Percentiles rank a stretch among this genome's conserved stretches.
phyloP scores from a whole-genome alignment of 805 yeast genomes.

The Ogataea minuta region DNA sequence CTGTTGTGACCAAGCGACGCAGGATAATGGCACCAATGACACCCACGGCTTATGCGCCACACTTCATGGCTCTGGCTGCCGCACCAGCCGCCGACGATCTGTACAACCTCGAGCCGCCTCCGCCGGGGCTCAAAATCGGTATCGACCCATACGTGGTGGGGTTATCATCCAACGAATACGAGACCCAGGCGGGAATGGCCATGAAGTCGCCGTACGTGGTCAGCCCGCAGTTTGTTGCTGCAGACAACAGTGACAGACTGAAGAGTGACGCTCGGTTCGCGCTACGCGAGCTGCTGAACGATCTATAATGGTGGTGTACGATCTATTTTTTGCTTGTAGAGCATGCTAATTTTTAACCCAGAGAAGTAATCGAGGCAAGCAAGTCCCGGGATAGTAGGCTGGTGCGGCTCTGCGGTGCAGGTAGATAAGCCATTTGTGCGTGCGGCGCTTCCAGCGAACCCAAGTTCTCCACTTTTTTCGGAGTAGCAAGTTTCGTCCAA shows the following conservation, averaged over 20 bases:
- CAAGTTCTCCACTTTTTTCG: no score
- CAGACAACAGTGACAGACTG: constrained; percentile 9
- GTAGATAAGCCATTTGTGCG: no score
- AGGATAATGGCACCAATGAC: constrained; percentile 12
- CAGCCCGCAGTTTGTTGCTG: constrained; percentile 8
- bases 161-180: constrained; percentile 28
- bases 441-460: no score
- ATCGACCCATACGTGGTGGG: constrained; percentile 32
- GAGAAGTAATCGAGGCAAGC: no score
- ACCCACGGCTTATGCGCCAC: constrained; percentile 18
- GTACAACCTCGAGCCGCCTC: constrained; percentile 17
- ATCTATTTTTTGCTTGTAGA: no score
- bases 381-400: no score
- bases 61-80: constrained; percentile 9
- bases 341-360: no score
- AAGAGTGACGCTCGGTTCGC: constrained; percentile 31
- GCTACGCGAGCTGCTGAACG: constrained; percentile 26
- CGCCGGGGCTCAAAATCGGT: constrained; percentile 27
- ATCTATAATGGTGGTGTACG: constrained; percentile 11
- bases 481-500: no score
- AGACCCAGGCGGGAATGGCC: constrained; percentile 18
- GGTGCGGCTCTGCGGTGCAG: no score
- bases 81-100: constrained; percentile 1
- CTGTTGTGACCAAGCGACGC: constrained; percentile 27
- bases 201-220: constrained; percentile 14